Evolutionary conservation across 2,329 filamentous ascomycete genomes (phyloP), one percentile per base, ranked within the genome.

Genomic region (Trichophyton benhamiae): DNA sequence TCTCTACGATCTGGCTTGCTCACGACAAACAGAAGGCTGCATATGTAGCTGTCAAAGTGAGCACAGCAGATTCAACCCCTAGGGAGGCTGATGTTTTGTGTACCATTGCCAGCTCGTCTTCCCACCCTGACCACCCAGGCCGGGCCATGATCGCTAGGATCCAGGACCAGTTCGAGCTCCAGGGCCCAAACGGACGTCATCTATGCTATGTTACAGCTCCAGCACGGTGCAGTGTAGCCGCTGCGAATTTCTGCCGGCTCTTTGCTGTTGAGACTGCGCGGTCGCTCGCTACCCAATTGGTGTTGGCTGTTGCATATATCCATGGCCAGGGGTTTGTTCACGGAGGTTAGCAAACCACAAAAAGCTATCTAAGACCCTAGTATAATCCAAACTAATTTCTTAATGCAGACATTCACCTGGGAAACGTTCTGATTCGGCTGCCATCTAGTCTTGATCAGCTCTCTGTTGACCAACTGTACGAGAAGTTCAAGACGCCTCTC

Each of bases 81-180:
- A 13, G 17, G 3, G 55, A 58, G 33, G 20, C 17, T 20, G 22
- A 58, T 11, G 11, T 41, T 13, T 8, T 58, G 30, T n/a, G 8
- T 17, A 11, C 15, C 9, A 13, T 58, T 20, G 6, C 55, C 2
- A 7, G 9, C 7, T 25, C n/a, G 3, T 13, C 33, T 36, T 36
- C 38, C 4, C 9, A 13, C 15, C 15, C 5, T 36, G 13, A 49
- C 13, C 46, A 49, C 13, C 25, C n/a, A 36, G 49, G 49, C 25
- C 13, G 27, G 30, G 13, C 27, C 2, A 60, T 62, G 27, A 59
- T 70, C 25, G 65, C 62, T 25, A 46, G 48, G 3, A 30, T 69
- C 8, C 11, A 68, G 4, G 59, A 77, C 74, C 63, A 62, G 27
- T 69, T 71, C 59, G 62, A 55, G 27, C 44, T 66, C 48, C 13